Base-by-base conservation (phyloP, 2,329 filamentous ascomycete genomes). In the Zasmidium citrigriseum region DNA sequence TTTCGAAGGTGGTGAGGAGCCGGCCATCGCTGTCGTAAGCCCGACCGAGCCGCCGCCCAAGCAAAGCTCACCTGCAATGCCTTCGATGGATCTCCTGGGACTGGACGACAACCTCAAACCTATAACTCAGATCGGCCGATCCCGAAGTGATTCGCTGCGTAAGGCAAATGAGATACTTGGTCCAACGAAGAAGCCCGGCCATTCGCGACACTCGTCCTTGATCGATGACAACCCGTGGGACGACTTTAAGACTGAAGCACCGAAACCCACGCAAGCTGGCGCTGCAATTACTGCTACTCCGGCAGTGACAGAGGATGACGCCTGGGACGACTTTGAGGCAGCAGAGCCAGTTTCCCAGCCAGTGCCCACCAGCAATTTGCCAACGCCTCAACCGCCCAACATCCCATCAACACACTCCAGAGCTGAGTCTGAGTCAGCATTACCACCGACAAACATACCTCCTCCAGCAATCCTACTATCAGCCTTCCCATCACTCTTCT, bases 401-500 rank as follows among this genome's bases (percentile, higher is more conserved):
- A 10, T 18, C 21, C 16, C 22, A 49, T 18, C 46, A 2, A 25
- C 5, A 7, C 46, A 49, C n/a, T 18, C 46, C 46, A 49, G 46
- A 25, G 45, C 54, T 11, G 29, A 20, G 14, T 51, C 54, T n/a
- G 29, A 41, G 46, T 23, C 50, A 18, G 38, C 29, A 5, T 60
- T 75, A 22, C 89, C 91, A 4, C 92, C 92, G 4, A 91, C 87
- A 18, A 97, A 96, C 69, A 86, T 97, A 7, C 93, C 93, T 10
- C 93, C 93, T 3, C 93, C 93, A 1, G 90, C 90, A 0, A 82
- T 96, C 20, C 80, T 98, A 14, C 81, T 98, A 21, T 87, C 89
- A 9, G 75, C 91, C 7, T 91, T 96, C 64, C 86, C 90, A 0
- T 79, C 84, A 7, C 77, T 96, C 4, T 85, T 96, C 60, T 80